Base-by-base conservation (phyloP, 2,329 filamentous ascomycete species). In the Alternaria atra region DNA sequence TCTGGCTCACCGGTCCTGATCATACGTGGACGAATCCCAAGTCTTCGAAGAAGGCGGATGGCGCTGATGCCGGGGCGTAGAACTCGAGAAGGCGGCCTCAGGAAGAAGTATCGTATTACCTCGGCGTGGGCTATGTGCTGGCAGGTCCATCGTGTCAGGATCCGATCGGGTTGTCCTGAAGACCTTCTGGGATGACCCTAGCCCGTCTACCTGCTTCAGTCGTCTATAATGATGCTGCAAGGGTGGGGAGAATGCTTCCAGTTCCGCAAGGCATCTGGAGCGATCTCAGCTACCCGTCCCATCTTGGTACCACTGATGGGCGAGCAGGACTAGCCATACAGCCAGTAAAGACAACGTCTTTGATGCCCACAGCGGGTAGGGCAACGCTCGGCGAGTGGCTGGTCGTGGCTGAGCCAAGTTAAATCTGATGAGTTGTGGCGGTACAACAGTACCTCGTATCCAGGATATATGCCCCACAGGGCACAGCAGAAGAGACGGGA, bases 1-100 rank as follows among this genome's bases (percentile, higher is more conserved):
- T 43, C 15, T 42, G 13, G 13, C 20, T 42, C 35, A 56, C 54
- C 54, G 54, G 35, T 51, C 34, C 43, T 51, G 20, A 27, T 6
- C 9, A 8, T 17, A 34, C 44, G 15, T 43, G 35, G 44, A 29
- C 54, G 34, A 56, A 35, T 51, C 35, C 25, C 12, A 27, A 7
- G 23, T 40, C 48, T 15, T 29, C 15, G 12, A 13, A 8, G 13
- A 40, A 13, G 4, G 23, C 34, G n/a, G 15, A 17, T 27, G 10
- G 25, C 48, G 23, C 34, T 4, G 15, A 20, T 29, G n/a, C n/a
- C 6, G 35, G 48, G 25, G 5, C 30, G 25, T 2, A 15, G n/a
- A 15, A 35, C 17, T 29, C 5, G 2, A 29, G 2, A 20, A 25
- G 34, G 50, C 25, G 35, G n/a, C 34, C 35, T 30, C 34, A 29